Evolutionary conservation across 208 protist genomes (phyloP).

Genomic region (Naegleria lovaniensis): DNA sequence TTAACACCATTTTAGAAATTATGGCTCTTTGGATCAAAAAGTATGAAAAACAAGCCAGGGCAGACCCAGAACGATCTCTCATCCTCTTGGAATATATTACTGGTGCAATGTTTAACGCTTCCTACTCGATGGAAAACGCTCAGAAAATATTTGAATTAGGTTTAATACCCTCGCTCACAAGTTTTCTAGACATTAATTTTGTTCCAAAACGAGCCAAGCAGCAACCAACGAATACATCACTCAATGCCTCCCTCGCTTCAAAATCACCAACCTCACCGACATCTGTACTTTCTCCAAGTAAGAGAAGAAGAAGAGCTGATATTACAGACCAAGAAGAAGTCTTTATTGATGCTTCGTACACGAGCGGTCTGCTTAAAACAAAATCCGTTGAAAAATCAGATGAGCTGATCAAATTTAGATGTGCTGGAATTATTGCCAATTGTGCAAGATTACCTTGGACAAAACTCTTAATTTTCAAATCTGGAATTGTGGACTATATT

Average conservation of each 20-base stretch:
- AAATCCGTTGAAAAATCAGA: neutral
- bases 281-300: neutral
- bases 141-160: neutral
- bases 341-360: neutral
- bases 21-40: neutral
- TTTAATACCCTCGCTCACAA: neutral
- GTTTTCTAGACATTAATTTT: neutral
- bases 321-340: neutral
- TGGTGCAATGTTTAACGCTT: neutral
- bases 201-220: neutral
- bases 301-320: neutral
- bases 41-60: neutral
- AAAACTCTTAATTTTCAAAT: neutral
- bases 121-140: neutral
- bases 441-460: neutral
- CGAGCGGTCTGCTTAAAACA: neutral
- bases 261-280: neutral
- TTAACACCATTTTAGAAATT: neutral
- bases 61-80: neutral
- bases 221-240: no score
- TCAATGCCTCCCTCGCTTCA: neutral
- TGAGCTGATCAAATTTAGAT: neutral
- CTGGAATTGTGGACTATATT: neutral
- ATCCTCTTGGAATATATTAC: neutral
- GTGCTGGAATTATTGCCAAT: constrained; percentile 13